These are phyloP conservation scores for slime mould (Dictyostelium discoideum) DNA, from an alignment of 78 protist genomes.

Conservation along the genomic window dicty_2.7 NC_007090.3:1604501-1605000, in stretches of 20 bases:
- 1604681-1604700: conserved; percentile 7
- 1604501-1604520: conserved; percentile 23
- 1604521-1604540: conserved; percentile 13
- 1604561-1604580: conserved; percentile 25
- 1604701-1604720: conserved; percentile 16
- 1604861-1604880: background rate
- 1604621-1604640: conserved; percentile 5
- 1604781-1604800: background rate
- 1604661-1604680: background rate
- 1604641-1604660: background rate
- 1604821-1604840: background rate
- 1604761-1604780: background rate
- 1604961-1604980: background rate
- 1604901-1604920: background rate
- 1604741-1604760: background rate
- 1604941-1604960: background rate
- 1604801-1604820: background rate
- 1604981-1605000: conserved; percentile 53
- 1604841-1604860: background rate
- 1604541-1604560: background rate
- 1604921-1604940: background rate
- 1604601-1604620: background rate
- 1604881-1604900: conserved; percentile 13
- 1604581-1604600: background rate
- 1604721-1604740: conserved; percentile 51